Conservation (phyloP, 2,329 filamentous ascomycete genomes). For the Rutstroemia sp. region DNA sequence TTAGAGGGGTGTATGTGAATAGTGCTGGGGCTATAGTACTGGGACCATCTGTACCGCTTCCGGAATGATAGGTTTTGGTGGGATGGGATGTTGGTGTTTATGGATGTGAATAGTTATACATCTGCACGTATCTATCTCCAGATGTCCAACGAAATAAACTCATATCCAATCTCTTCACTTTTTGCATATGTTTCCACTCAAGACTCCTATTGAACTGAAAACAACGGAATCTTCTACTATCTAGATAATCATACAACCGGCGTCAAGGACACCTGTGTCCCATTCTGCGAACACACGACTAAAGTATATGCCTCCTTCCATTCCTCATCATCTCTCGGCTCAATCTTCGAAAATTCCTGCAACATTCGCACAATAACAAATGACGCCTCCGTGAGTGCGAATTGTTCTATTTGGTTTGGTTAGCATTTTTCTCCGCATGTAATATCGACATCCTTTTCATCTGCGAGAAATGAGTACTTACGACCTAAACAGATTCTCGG, state of each 20-base stretch:
- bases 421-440: not conserved
- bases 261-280: not conserved
- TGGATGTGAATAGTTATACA: too few species aligned
- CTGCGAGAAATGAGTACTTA: not conserved
- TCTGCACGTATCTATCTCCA: too few species aligned
- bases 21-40: too few species aligned
- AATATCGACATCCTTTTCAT: not conserved
- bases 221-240: too few species aligned
- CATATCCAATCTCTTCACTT: too few species aligned
- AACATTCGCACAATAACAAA: conserved; percentile 12
- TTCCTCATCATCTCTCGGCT: conserved; percentile 1
- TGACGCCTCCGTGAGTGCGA: conserved; percentile 9
- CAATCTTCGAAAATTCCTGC: conserved; percentile 35
- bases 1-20: too few species aligned
- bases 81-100: too few species aligned
- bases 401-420: conserved; percentile 1
- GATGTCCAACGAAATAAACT: too few species aligned
- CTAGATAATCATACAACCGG: not conserved
- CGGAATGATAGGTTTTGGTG: too few species aligned
- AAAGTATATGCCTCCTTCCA: conserved; percentile 6
- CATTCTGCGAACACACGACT: conserved; percentile 2
- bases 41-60: too few species aligned
- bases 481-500: conserved; percentile 61
- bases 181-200: too few species aligned
- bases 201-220: too few species aligned